Conservation (phyloP, 164 flowering plant genomes). For the Protea cynaroides region DNA sequence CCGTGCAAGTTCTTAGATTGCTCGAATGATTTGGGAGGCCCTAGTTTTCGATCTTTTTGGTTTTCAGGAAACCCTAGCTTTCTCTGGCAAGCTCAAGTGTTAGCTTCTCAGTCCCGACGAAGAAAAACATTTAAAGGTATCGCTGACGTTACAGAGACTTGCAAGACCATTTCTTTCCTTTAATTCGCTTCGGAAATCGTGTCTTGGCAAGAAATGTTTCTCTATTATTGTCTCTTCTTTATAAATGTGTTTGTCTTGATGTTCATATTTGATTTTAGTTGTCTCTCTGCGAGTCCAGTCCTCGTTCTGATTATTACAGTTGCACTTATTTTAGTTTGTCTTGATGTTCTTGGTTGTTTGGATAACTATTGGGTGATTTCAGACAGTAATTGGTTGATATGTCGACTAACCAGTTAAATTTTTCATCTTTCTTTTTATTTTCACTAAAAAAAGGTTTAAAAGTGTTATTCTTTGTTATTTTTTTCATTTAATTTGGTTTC, state of each 20-base stretch:
- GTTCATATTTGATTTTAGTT: too few relatives aligned
- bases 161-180: neutral
- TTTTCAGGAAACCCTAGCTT: constrained; percentile 1
- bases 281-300: too few relatives aligned
- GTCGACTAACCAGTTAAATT: neutral
- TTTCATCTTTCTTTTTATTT: neutral
- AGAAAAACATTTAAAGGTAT: constrained; percentile 5
- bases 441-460: neutral
- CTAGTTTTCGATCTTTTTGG: neutral
- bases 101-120: neutral
- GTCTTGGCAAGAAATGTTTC: neutral
- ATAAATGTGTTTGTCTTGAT: neutral
- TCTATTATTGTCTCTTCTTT: neutral
- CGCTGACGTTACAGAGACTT: neutral
- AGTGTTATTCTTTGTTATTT: neutral
- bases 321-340: too few relatives aligned
- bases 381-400: neutral
- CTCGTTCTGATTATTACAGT: too few relatives aligned
- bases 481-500: neutral
- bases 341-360: too few relatives aligned
- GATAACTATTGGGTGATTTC: too few relatives aligned
- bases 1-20: neutral
- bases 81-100: neutral
- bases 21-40: neutral
- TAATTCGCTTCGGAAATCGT: neutral